Evolutionary conservation across 2,329 filamentous ascomycete genomes (phyloP), one percentile per base, ranked within the genome.

Genomic region (Aspergillus vadensis): DNA sequence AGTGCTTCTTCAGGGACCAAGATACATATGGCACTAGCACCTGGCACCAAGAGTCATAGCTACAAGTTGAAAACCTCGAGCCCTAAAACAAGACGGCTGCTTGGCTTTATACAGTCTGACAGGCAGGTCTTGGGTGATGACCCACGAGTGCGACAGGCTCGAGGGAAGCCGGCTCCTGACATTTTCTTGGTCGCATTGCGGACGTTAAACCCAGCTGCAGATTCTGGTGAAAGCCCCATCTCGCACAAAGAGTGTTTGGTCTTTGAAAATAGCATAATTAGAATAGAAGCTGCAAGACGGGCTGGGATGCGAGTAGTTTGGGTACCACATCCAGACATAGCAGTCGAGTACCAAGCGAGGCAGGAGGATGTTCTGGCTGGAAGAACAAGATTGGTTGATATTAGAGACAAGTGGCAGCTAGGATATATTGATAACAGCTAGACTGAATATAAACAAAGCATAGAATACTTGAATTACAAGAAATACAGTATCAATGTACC

Each of bases 351-450:
- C 67, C 58, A 65, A 36, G 68, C 62, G 1, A 70, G 59, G 32
- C 62, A 72, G 57, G 65, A 66, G 51, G 50, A 53, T 38, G 50
- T 53, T 19, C 19, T 53, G 17, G 50, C 50, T n/a, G 74, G 73
- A 19, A 71, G 69, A 48, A 70, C 64, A 15, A 67, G 65, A 12
- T 44, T 72, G 21, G 60, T 65, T 25, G 54, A 67, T 27, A 41
- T 76, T 41, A 73, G 73, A 41, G 76, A 79, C 55, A 76, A 74
- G n/a, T 78, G 73, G 75, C 71, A 74, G 55, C 67, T 75, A 17
- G 77, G 77, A 19, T 63, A 70, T 30, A 39, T 76, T 48, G 73
- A 74, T 43, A 76, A 80, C 57, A 76, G 74, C 21, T 79, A 74
- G 75, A 76, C 68, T 56, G 74, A 76, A 59, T 66, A 67, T 19